phyloP scores from a whole-genome alignment of 257 asterid species.

The Thymus mandschuricus region DNA sequence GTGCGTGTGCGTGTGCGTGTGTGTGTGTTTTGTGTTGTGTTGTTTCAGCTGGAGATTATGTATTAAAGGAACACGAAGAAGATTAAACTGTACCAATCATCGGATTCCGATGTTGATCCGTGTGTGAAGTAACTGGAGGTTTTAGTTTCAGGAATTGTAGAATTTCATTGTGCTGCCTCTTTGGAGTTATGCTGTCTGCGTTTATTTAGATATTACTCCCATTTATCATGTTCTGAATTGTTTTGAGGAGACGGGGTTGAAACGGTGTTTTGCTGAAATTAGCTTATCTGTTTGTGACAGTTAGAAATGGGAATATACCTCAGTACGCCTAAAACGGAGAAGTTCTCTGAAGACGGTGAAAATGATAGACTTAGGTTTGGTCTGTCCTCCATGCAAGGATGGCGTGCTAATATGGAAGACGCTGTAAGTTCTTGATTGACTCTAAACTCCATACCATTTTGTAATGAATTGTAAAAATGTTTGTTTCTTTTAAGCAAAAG shows the following conservation, averaged over 20 bases:
- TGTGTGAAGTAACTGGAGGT: not conserved
- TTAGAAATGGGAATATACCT: slow-evolving; percentile 85
- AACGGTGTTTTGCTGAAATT: slow-evolving; percentile 14
- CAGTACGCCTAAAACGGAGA: slow-evolving; percentile 90
- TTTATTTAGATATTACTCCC: not conserved
- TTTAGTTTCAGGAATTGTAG: not conserved
- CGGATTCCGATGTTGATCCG: not conserved
- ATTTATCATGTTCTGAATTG: not conserved
- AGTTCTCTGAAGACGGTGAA: slow-evolving; percentile 86
- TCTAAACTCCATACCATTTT: not conserved
- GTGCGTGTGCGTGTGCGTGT: not conserved
- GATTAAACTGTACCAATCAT: not conserved
- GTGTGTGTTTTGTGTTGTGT: not conserved
- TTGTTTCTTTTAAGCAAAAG: not conserved
- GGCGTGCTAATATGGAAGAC: slow-evolving; percentile 99
- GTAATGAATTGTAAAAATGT: not conserved
- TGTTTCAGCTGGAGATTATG: not conserved
- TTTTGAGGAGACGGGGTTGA: slow-evolving; percentile 1
- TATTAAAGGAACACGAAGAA: not conserved
- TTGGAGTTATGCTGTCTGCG: slow-evolving; percentile 16
- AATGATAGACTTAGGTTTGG: slow-evolving; percentile 73
- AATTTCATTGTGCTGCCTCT: not conserved
- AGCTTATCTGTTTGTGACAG: slow-evolving; percentile 43
- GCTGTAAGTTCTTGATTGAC: slow-evolving; percentile 63
- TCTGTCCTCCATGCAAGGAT: slow-evolving; percentile 94